Evolutionary conservation across 768 basidiomycete species (phyloP).

Genomic region (Amanita jacksonii): DNA sequence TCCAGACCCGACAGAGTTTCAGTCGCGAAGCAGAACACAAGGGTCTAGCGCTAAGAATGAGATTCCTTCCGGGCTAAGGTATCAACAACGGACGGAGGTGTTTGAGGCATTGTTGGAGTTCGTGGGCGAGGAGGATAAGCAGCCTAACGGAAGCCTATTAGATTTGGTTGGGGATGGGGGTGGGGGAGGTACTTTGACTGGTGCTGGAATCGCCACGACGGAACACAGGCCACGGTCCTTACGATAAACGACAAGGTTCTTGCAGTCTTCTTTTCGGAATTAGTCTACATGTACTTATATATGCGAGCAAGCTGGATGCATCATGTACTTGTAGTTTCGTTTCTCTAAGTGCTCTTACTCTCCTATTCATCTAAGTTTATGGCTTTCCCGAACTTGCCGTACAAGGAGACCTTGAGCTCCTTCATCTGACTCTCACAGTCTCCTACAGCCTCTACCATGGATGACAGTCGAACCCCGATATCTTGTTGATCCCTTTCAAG

Average conservation of each 20-base stretch:
- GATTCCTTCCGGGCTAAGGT: slow-evolving; percentile 23
- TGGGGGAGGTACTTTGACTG: slow-evolving; percentile 11
- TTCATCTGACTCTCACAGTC: slow-evolving; percentile 72
- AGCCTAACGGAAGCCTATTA: slow-evolving; percentile 55
- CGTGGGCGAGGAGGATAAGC: slow-evolving; percentile 52
- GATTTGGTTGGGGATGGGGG: slow-evolving; percentile 44
- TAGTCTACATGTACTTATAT: too few relatives aligned
- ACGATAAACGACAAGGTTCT: background rate
- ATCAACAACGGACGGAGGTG: slow-evolving; percentile 55
- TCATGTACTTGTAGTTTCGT: too few relatives aligned
- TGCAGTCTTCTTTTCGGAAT: too few relatives aligned
- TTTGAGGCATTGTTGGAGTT: slow-evolving; percentile 62
- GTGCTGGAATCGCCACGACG: background rate
- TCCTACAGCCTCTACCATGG: slow-evolving; percentile 41
- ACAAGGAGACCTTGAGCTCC: slow-evolving; percentile 66
- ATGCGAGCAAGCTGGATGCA: too few relatives aligned
- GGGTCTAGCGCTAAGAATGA: slow-evolving; percentile 10
- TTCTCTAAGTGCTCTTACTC: too few relatives aligned
- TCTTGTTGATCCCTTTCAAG: slow-evolving; percentile 61
- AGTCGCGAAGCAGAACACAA: slow-evolving; percentile 6
- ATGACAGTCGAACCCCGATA: slow-evolving; percentile 46
- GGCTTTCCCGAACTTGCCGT: slow-evolving; percentile 87
- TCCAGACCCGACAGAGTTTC: slow-evolving; percentile 19
- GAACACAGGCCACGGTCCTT: background rate
- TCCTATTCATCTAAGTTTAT: slow-evolving; percentile 91